Percentiles rank a stretch among this genome's conserved stretches.
phyloP scores from a whole-genome alignment of 1,284 basidiomycete genomes.

The Cutaneotrichosporon dermatis region DNA sequence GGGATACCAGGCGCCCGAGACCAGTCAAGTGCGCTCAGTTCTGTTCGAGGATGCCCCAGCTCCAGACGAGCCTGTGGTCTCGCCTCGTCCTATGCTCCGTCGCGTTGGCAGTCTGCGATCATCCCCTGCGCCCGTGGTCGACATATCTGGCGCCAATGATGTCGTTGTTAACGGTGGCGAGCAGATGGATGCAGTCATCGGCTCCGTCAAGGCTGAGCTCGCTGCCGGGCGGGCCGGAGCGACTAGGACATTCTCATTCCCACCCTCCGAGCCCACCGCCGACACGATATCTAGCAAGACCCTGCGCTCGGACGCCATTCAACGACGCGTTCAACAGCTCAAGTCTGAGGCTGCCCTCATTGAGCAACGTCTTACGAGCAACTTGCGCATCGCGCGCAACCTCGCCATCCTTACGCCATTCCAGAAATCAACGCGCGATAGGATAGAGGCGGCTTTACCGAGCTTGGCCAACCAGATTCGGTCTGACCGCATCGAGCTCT shows the following conservation, averaged over 20 bases:
- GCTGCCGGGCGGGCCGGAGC: constrained; percentile 50
- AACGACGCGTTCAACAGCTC: constrained; percentile 15
- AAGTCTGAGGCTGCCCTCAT: constrained; percentile 58
- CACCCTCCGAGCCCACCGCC: background rate
- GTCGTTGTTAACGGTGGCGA: constrained; percentile 39
- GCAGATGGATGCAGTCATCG: constrained; percentile 67
- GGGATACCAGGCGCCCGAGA: background rate
- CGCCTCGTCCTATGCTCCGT: constrained; percentile 10
- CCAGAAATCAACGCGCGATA: constrained; percentile 72
- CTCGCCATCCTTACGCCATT: constrained; percentile 81
- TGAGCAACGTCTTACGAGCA: constrained; percentile 62
- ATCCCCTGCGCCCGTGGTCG: constrained; percentile 18
- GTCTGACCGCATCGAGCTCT: constrained; percentile 65
- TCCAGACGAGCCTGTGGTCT: background rate
- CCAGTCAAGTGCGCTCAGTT: constrained; percentile 1
- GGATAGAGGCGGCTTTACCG: constrained; percentile 62
- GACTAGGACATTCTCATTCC: constrained; percentile 10
- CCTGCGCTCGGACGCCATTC: constrained; percentile 24
- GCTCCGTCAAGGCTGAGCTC: constrained; percentile 76
- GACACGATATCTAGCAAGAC: constrained; percentile 16
- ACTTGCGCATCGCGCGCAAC: constrained; percentile 71
- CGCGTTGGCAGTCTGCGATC: constrained; percentile 18
- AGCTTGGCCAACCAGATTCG: constrained; percentile 64
- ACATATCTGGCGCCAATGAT: constrained; percentile 36
- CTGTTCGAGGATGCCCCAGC: constrained; percentile 1